Conservation (phyloP, 1,139 yeast species). For the Hyphopichia pseudoburtonii region DNA sequence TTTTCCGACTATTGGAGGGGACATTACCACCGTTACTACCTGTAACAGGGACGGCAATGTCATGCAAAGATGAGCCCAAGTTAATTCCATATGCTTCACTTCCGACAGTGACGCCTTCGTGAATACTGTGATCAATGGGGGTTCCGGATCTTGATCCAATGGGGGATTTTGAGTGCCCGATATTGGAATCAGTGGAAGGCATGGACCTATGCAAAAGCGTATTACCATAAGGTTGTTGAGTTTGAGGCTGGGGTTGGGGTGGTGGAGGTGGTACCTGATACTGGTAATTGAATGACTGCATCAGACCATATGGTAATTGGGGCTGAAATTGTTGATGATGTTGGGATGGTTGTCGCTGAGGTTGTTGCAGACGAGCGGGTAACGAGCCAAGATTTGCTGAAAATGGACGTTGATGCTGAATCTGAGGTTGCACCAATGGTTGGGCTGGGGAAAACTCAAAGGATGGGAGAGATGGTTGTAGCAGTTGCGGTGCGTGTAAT, state of each 20-base stretch:
- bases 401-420: background rate
- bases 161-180: background rate
- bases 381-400: background rate
- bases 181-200: slow-evolving; percentile 1
- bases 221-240: slow-evolving; percentile 9
- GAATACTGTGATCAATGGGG: slow-evolving; percentile 3
- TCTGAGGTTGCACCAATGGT: background rate
- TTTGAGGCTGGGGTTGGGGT: slow-evolving; percentile 12
- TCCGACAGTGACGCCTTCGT: background rate
- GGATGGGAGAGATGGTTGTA: slow-evolving; percentile 3
- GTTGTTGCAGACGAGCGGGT: background rate
- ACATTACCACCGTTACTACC: no score
- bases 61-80: background rate
- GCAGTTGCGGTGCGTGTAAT: background rate
- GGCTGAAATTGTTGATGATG: slow-evolving; percentile 1
- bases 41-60: slow-evolving; percentile 5
- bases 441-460: slow-evolving; percentile 5
- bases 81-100: background rate
- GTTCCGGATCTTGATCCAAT: slow-evolving; percentile 4
- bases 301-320: slow-evolving; percentile 8
- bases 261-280: slow-evolving; percentile 5
- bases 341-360: slow-evolving; percentile 9
- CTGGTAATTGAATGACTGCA: slow-evolving; percentile 6
- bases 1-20: slow-evolving; percentile 22
- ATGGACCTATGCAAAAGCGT: background rate